Evolutionary conservation across 805 yeast species (phyloP), one percentile per base, ranked within the genome.

Genomic region (Metschnikowia aberdeeniae): DNA sequence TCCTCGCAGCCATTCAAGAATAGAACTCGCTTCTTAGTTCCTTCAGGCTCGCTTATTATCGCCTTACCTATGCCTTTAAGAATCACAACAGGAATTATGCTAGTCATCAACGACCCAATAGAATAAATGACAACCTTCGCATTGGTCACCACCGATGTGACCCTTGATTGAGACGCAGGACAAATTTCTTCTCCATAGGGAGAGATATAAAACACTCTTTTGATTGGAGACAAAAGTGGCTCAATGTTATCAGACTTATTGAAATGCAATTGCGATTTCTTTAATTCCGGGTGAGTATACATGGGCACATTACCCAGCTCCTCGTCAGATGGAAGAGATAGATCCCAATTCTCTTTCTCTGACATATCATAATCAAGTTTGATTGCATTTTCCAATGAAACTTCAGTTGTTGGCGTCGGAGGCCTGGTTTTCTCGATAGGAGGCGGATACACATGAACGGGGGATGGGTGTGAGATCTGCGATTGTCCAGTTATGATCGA

Each of bases 41-140:
- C 28, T 9, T 52, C 53, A 9, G 22, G 20, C 5, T 33, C 26
- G 13, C 42, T 41, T 10, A 64, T 65, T 22, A 86, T 76, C 0
- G 89, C 82, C 30, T 74, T 74, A 0, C 90, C 90, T 6, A 86
- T 73, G 2, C 95, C 95, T 42, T 79, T 79, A 3, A 88, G 67
- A 7, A 88, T 76, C 6, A 89, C 65, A 0, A 89, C 81, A 0
- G 98, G 97, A 3, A 89, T 66, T 6, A 86, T 80, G 41, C 96
- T 86, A 0, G 98, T 90, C 84, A 86, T 86, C 31, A 90, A 68
- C 1, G 95, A 86, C 1, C 98, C 97, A 44, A 90, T 86, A 0
- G 95, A 86, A 58, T 82, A 87, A 0, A 90, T 68, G 0, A 89
- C 66, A 11, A 77, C 69, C 31, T 82, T 76, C 0, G 87, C 68